phyloP scores from a whole-genome alignment of 2,329 filamentous ascomycete species.

The Penicillium polonicum region DNA sequence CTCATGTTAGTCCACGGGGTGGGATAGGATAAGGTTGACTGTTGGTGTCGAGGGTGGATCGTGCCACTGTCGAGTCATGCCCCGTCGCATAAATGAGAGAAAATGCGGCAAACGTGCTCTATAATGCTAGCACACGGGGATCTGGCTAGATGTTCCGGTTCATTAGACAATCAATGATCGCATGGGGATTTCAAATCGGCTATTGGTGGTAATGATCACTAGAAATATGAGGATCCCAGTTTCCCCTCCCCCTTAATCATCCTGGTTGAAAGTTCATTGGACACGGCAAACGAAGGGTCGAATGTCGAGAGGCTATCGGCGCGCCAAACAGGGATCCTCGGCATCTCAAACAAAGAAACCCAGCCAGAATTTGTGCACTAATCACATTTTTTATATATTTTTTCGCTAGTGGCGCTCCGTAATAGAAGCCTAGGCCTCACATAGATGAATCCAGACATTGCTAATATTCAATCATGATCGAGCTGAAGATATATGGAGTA shows the following conservation, averaged over 20 bases:
- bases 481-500: background rate
- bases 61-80: background rate
- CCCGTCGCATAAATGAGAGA: background rate
- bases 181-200: background rate
- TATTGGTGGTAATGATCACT: background rate
- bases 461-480: background rate
- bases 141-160: background rate
- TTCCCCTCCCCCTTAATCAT: background rate
- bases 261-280: background rate
- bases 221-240: background rate
- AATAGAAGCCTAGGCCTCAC: background rate
- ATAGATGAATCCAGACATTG: background rate
- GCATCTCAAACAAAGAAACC: conserved; percentile 12
- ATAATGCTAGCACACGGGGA: conserved; percentile 3
- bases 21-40: conserved; percentile 3
- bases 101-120: background rate
- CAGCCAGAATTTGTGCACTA: background rate
- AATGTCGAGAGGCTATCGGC: background rate
- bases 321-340: conserved; percentile 5
- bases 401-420: background rate
- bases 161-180: background rate
- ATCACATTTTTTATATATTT: background rate
- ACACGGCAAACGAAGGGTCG: background rate
- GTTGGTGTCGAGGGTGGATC: background rate
- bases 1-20: background rate